phyloP scores from a whole-genome alignment of 2,329 filamentous ascomycete genomes.

The Calonectria hongkongensis region DNA sequence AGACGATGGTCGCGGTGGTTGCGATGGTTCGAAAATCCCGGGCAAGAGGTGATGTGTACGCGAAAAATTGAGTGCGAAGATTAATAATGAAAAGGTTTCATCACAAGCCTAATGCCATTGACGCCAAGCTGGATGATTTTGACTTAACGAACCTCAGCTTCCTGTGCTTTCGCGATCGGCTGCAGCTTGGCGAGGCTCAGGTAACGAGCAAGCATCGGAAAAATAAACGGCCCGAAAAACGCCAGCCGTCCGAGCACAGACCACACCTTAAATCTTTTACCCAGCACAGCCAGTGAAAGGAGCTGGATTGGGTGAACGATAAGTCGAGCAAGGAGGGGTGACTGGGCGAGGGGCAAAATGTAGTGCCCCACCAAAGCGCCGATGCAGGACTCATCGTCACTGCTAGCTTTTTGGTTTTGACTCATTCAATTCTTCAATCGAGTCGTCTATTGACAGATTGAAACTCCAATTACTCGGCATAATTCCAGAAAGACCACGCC shows the following conservation, averaged over 20 bases:
- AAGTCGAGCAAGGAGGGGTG: constrained; percentile 46
- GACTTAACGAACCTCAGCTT: background rate
- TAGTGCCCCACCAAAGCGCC: constrained; percentile 55
- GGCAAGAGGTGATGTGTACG: background rate
- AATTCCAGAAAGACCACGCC: constrained; percentile 37
- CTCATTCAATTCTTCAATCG: constrained; percentile 46
- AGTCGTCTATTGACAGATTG: constrained; percentile 25
- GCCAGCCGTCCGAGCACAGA: constrained; percentile 52
- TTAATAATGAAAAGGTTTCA: background rate
- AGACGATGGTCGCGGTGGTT: background rate
- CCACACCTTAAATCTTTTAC: constrained; percentile 59
- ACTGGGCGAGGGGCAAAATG: constrained; percentile 53
- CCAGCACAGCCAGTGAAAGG: constrained; percentile 40
- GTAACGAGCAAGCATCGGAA: constrained; percentile 27
- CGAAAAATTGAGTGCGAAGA: background rate
- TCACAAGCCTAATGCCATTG: constrained; percentile 22
- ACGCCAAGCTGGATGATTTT: constrained; percentile 13
- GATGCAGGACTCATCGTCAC: constrained; percentile 55
- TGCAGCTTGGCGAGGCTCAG: constrained; percentile 32
- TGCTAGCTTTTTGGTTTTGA: constrained; percentile 55
- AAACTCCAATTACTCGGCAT: constrained; percentile 37
- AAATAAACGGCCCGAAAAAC: constrained; percentile 52
- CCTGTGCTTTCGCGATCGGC: constrained; percentile 9
- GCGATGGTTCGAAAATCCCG: background rate
- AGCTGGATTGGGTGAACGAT: constrained; percentile 44